Evolutionary conservation across 192 early-diverging fungal species (phyloP), one percentile per base, ranked within the genome.

Genomic region (Backusella westeae): DNA sequence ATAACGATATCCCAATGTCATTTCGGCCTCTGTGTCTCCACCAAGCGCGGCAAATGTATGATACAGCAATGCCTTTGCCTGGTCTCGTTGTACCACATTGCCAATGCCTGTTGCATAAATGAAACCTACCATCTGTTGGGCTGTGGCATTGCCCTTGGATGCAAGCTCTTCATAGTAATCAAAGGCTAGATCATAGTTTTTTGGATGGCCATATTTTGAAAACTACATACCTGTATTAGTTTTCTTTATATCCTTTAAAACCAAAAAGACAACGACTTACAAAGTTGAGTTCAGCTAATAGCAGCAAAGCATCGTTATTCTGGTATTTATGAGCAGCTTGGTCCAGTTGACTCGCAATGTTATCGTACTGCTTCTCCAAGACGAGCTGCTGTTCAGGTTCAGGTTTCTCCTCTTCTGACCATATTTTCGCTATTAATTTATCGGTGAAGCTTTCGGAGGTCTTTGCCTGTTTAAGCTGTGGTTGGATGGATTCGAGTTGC

Each of bases 91-190:
- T 8, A 90, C 89, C 12, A 78, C 82, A 71, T 85, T 74, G 6
- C 96, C 96, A 67, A 98, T 72, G 1, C 96, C 97, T 0, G 97
- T 96, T 14, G 97, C 92, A 81, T 98, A 93, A 81, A 96, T 90
- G 67, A 96, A 89, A 15, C 97, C 98, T 6, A 98, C 81, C 87
- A 94, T 94, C 34, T 96, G 92, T 77, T 96, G 98, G 17, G 94
- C 96, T 14, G 91, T 87, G 3, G 93, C 87, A 79, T 95, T 92
- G 68, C 96, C 97, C 34, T 83, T 89, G 36, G 87, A 81, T 2
- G 93, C 91, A 36, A 94, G 84, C 46, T 75, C 38, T 69, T 81
- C 73, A 79, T 93, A 96, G 73, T 91, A 86, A 17, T 82, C 68
- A 73, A 92, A 91, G 34, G 95, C 93, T 17, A 80, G 71, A 1